Evolutionary conservation across 192 early-diverging fungal species (phyloP).

Genomic region (Gaertneriomyces semiglobifer): DNA sequence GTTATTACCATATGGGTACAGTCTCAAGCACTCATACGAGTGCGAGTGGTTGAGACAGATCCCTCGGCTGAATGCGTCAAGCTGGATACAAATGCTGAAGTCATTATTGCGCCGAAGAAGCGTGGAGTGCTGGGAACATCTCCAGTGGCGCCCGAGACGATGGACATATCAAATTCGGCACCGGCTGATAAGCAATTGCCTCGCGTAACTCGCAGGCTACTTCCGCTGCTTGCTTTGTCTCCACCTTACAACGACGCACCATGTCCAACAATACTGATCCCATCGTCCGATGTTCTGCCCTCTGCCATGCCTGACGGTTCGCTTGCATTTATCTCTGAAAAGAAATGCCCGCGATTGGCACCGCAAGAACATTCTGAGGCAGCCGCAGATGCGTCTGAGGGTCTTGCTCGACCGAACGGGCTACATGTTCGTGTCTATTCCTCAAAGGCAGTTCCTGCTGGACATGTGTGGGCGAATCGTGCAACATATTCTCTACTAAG

Average conservation of each 20-base stretch:
- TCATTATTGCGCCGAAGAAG: conserved; percentile 45
- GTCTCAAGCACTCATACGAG: conserved; percentile 26
- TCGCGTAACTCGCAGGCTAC: too few species aligned
- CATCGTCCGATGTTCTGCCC: too few species aligned
- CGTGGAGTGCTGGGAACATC: conserved; percentile 11
- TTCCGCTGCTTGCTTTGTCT: too few species aligned
- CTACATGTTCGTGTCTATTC: background rate
- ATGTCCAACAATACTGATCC: too few species aligned
- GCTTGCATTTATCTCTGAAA: too few species aligned
- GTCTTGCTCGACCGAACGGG: too few species aligned
- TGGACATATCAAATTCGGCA: background rate
- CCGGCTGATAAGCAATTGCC: background rate
- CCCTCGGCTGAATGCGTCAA: conserved; percentile 28
- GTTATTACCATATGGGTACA: conserved; percentile 43
- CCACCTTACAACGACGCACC: too few species aligned
- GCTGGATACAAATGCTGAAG: conserved; percentile 40
- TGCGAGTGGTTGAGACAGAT: conserved; percentile 34
- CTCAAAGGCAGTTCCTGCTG: background rate
- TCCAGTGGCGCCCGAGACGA: background rate
- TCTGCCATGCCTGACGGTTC: too few species aligned
- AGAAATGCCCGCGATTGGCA: too few species aligned
- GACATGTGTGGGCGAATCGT: conserved; percentile 16
- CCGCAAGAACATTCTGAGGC: too few species aligned
- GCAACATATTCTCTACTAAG: background rate
- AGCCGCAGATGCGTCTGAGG: too few species aligned